Percentiles rank a stretch among this genome's conserved stretches.
phyloP scores from a whole-genome alignment of 1,139 yeast genomes.

The Candida frijolesensis region DNA sequence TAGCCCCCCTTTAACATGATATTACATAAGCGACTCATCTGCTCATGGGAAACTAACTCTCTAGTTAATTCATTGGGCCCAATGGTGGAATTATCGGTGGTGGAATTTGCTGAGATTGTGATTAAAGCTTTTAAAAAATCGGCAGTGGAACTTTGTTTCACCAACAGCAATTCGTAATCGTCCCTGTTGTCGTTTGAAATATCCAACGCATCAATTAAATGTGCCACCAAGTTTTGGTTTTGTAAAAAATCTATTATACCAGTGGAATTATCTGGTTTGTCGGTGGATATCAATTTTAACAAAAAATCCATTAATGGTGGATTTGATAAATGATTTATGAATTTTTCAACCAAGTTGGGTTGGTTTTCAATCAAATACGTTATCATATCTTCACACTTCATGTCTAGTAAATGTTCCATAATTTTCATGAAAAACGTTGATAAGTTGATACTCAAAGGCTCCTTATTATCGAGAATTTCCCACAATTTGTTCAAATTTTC shows the following conservation, averaged over 20 bases:
- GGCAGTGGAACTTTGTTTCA: constrained; percentile 48
- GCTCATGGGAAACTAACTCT: constrained; percentile 74
- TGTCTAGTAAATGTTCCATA: constrained; percentile 88
- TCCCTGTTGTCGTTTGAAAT: constrained; percentile 20
- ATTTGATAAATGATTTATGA: constrained; percentile 77
- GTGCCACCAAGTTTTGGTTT: constrained; percentile 61
- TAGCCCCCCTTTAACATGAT: constrained; percentile 92
- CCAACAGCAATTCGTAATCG: constrained; percentile 47
- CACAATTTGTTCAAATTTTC: constrained; percentile 71
- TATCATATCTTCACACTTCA: constrained; percentile 85
- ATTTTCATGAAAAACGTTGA: constrained; percentile 93
- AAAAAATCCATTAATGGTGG: constrained; percentile 87
- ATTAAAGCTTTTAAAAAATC: constrained; percentile 51
- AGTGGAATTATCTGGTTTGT: constrained; percentile 74
- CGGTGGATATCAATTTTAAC: constrained; percentile 74
- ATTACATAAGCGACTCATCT: constrained; percentile 68
- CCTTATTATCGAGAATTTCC: constrained; percentile 64
- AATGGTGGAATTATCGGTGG: constrained; percentile 80
- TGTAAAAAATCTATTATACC: constrained; percentile 77
- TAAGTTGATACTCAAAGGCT: constrained; percentile 68
- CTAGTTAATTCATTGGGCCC: constrained; percentile 96
- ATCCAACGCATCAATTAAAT: constrained; percentile 59
- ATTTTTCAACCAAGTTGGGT: constrained; percentile 63
- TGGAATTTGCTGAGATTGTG: constrained; percentile 68
- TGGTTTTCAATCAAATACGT: constrained; percentile 66